Base-by-base conservation (phyloP, 1,284 basidiomycete genomes). In the Leccinum pachyderme region DNA sequence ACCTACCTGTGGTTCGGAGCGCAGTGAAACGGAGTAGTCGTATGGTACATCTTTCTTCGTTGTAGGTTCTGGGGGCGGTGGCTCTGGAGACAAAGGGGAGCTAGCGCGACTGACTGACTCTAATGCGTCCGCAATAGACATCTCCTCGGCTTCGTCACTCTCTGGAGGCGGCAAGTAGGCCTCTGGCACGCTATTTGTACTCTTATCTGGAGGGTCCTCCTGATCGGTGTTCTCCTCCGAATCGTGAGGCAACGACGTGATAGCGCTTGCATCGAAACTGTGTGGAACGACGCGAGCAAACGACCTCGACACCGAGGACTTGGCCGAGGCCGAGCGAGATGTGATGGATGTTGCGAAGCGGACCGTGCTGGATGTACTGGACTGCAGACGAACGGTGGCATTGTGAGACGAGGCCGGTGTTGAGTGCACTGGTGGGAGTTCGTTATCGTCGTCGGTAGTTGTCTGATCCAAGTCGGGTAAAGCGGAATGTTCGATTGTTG, bases 331-430 rank as follows among this genome's bases (percentile, higher is more conserved):
- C 53, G 73, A 76, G 15, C 80, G 80, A 41, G 81, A 77, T 18
- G 79, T 79, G 53, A 89, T 78, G 1, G 89, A 89, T 50, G 78
- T 78, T 0, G 87, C 86, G 64, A 90, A 89, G n/a, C 87, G 80
- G n/a, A 80, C 77, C 2, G 85, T 80, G 62, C 86, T 88, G 3
- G 78, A 79, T 9, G 81, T 77, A 62, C 82, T 85, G 0, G 81
- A 79, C 31, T 79, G 75, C 0, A 79, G 72, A 43, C 80, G 77
- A 27, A 83, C 81, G 3, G 69, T 66, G 54, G 64, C 76, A 11
- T 73, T 73, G 53, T 81, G 75, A 5, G 67, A 67, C 1, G 78
- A 77, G 7, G 75, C 66, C 18, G 87, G 87, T 0, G 87, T 89
- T 0, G 87, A 89, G 54, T 86, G 82, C 7, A 84, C 73, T 1